Percentiles rank a stretch among this genome's conserved stretches.
phyloP scores from a whole-genome alignment of 345 rosid species.

The Boechera retrofracta region DNA sequence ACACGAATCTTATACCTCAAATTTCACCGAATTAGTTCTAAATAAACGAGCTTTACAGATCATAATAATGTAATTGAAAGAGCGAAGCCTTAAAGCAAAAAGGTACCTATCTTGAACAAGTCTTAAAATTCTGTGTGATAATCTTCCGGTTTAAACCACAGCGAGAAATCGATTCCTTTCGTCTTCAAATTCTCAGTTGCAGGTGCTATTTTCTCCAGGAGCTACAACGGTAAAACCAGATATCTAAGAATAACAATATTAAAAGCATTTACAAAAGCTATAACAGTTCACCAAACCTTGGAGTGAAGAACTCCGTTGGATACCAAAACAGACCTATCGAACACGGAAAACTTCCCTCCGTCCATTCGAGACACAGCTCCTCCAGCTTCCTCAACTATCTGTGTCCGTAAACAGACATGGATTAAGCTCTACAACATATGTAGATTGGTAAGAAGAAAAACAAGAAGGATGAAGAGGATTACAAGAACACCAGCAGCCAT shows the following conservation, averaged over 20 bases:
- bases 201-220: slow-evolving; percentile 73
- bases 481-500: slow-evolving; percentile 99
- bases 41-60: not conserved
- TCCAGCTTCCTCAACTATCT: slow-evolving; percentile 99
- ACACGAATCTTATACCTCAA: slow-evolving; percentile 22
- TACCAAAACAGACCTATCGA: slow-evolving; percentile 92
- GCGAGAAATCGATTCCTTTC: slow-evolving; percentile 85
- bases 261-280: not conserved
- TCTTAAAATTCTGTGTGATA: slow-evolving; percentile 67
- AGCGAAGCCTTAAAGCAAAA: slow-evolving; percentile 8
- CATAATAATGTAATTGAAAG: slow-evolving; percentile 13
- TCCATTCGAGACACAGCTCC: slow-evolving; percentile 91
- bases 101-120: slow-evolving; percentile 29
- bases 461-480: slow-evolving; percentile 32
- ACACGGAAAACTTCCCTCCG: slow-evolving; percentile 81
- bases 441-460: slow-evolving; percentile 16
- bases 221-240: slow-evolving; percentile 52
- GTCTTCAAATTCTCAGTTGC: slow-evolving; percentile 78
- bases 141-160: slow-evolving; percentile 87
- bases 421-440: slow-evolving; percentile 18
- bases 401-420: slow-evolving; percentile 31
- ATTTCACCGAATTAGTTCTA: not conserved
- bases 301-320: slow-evolving; percentile 84
- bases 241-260: not conserved
- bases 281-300: slow-evolving; percentile 58